Evolutionary conservation across 352 stramenopile species (phyloP).

Genomic region (Phytophthora fragariaefolia): DNA sequence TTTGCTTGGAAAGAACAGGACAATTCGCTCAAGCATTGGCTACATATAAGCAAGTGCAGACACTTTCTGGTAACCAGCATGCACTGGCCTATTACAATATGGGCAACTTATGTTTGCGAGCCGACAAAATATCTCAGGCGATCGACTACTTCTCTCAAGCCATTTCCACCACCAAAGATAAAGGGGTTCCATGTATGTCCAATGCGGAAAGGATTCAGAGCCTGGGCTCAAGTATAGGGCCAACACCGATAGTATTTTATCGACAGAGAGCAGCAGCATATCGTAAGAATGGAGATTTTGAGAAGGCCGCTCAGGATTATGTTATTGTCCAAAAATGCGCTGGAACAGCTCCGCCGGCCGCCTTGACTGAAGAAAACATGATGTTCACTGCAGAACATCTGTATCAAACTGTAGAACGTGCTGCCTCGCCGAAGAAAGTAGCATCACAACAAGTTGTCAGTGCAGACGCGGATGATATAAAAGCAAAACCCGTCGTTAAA

Average conservation of each 20-base stretch:
- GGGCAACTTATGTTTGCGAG: conserved; percentile 60
- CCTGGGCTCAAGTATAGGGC: conserved; percentile 4
- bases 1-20: conserved; percentile 57
- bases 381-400: conserved; percentile 27
- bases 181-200: conserved; percentile 1
- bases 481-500: conserved; percentile 3
- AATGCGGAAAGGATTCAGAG: not conserved
- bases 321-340: conserved; percentile 23
- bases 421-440: conserved; percentile 1
- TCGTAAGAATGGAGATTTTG: conserved; percentile 62
- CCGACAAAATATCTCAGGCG: conserved; percentile 41
- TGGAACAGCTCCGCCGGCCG: not conserved
- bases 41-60: conserved; percentile 47
- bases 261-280: conserved; percentile 60
- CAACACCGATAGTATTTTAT: conserved; percentile 48
- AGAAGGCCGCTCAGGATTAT: conserved; percentile 70
- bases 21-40: conserved; percentile 35
- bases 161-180: conserved; percentile 41
- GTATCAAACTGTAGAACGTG: conserved; percentile 20
- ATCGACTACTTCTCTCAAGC: conserved; percentile 54
- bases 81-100: conserved; percentile 63
- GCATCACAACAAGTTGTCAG: not conserved
- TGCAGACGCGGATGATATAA: conserved; percentile 10
- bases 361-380: conserved; percentile 8
- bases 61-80: conserved; percentile 31